These are phyloP conservation scores for Fagus sylvatica DNA, from an alignment of 306 rosid genomes.

Conservation along the genomic window DNA sequence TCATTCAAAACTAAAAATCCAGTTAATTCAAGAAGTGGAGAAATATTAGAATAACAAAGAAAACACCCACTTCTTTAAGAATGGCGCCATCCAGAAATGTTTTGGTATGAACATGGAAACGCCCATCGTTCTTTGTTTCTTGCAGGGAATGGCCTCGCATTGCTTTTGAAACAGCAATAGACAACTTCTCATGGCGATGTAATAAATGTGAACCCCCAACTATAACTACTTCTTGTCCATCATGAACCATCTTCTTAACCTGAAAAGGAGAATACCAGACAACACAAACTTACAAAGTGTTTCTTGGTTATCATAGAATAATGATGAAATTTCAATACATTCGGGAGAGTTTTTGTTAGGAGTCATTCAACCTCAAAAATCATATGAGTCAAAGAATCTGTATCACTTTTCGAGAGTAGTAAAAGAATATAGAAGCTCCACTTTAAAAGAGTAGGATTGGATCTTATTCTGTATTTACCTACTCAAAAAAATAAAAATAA, in stretches of 20 bases:
- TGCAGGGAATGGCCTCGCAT: slow-evolving; percentile 98
- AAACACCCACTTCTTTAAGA: slow-evolving; percentile 75
- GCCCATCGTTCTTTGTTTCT: slow-evolving; percentile 93
- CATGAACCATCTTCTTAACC: slow-evolving; percentile 89
- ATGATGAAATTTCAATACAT: slow-evolving; percentile 14
- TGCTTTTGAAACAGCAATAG: slow-evolving; percentile 94
- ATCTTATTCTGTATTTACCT: neutral
- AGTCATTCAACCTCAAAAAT: neutral
- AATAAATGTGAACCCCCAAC: slow-evolving; percentile 82
- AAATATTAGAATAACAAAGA: slow-evolving; percentile 20
- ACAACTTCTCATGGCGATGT: slow-evolving; percentile 93
- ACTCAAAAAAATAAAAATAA: neutral
- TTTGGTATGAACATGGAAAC: slow-evolving; percentile 95
- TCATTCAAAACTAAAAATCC: neutral
- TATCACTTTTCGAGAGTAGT: neutral
- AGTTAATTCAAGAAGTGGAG: neutral
- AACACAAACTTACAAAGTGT: slow-evolving; percentile 15
- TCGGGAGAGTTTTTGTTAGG: neutral
- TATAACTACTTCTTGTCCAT: slow-evolving; percentile 83
- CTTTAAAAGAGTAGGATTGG: neutral
- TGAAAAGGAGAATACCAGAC: slow-evolving; percentile 34
- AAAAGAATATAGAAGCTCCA: neutral
- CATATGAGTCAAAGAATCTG: neutral
- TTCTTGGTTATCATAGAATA: slow-evolving; percentile 21
- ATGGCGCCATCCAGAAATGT: slow-evolving; percentile 90